Base-by-base conservation (phyloP, 768 basidiomycete genomes). In the Auricularia cornea region DNA sequence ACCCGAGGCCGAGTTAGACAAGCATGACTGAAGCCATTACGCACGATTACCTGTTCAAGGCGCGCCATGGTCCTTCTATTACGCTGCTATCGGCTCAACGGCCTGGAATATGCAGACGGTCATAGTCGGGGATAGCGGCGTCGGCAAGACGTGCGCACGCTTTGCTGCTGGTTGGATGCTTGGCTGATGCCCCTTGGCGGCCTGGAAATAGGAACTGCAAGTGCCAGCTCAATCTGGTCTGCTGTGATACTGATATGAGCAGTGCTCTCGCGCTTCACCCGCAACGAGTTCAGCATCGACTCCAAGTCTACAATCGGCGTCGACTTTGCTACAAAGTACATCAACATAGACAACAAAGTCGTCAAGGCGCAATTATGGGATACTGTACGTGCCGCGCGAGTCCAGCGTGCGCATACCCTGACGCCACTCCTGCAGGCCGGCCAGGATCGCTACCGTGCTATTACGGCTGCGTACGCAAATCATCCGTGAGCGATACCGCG, bases 221-320 rank as follows among this genome's bases (percentile, higher is more conserved):
- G 44, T 48, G 20, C 23, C 20, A 18, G 44, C 44, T 38, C 35
- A 38, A 38, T 10, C 35, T 5, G 44, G 44, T 6, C 44, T 16
- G 44, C 44, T 48, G 8, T 48, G 44, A 48, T 20, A 23, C 10
- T 48, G 44, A 48, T 5, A 48, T 57, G 5, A 44, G 35, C 74
- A 99, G 97, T 99, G 77, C 94, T 99, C 74, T 96, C 94, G 78
- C 94, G 97, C 72, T 99, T 99, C 85, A 99, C 97, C 68, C 88
- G 95, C 70, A 98, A 98, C 73, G 95, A 98, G 78, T 99, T 99
- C 86, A 97, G 95, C 81, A 83, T 96, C 68, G 97, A 98, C 73
- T 94, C 94, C 52, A 98, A 98, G 81, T 98, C 96, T 65, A 99
- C 97, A 28, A 98, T 99, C 75, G 96, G 97, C 30, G 78, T 80